Base-by-base conservation (phyloP, 225 moss, liverwort and hornwort species). In the Antitrichia curtipendula region DNA sequence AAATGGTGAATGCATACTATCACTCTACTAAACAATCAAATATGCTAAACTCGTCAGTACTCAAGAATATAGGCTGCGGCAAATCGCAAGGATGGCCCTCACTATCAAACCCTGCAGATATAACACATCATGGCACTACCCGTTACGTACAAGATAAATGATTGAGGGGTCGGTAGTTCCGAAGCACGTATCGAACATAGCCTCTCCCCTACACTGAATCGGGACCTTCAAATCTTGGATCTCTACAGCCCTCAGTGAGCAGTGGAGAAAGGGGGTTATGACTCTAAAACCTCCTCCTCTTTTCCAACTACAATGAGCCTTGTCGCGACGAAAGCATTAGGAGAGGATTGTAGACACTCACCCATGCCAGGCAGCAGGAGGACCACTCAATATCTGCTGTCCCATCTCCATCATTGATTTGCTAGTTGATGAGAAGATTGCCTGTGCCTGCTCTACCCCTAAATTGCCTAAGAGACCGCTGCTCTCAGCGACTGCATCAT, bases 321-420 rank as follows among this genome's bases (percentile, higher is more conserved):
- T 52, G 53, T 53, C 38, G 32, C 63, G 40, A 64, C 32, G 41
- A 64, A 40, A 85, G 40, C 31, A 18, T 53, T 40, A 52, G 5
- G 53, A 61, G 59, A 75, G 43, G 49, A 54, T 54, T 53, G 54
- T 36, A 84, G 65, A 84, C 85, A 92, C 96, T 92, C 83, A 98
- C 96, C 98, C 98, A 90, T 98, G 95, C 96, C 96, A 97, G 88
- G 96, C 95, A 93, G 97, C 95, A 92, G 96, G 98, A 90, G 98
- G 95, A 86, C 94, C 95, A 84, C 89, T 95, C 85, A 96, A 82
- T 86, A 97, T 93, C 72, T 90, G 94, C 86, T 98, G 98, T 72
- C 97, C 93, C 94, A 98, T 94, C 83, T 91, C 93, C 93, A 96
- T 93, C 95, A 98, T 92, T 43, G 96, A 95, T 86, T 95, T 94